These are phyloP conservation scores for Takakia lepidozioides DNA, from an alignment of 225 moss, liverwort and hornwort genomes.

Conservation along the genomic window DNA sequence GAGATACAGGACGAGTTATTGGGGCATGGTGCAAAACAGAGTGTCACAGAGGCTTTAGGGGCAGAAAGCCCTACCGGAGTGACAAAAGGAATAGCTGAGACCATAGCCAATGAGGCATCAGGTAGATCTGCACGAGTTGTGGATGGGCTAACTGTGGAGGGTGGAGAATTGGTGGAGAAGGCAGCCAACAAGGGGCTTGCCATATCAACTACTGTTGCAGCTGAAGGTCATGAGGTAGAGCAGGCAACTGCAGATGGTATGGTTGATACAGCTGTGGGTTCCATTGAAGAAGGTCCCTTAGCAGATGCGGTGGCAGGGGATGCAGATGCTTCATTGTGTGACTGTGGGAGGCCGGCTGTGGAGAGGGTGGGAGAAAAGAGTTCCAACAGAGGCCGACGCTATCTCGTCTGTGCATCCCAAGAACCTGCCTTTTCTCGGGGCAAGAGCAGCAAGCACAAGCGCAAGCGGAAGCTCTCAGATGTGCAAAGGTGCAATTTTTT, in stretches of 20 bases:
- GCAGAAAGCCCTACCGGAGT: constrained; percentile 48
- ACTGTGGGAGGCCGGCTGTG: constrained; percentile 49
- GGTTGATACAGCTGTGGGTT: constrained; percentile 38
- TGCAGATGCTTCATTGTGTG: constrained; percentile 39
- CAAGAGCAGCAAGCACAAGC: constrained; percentile 53
- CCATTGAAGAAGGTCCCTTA: constrained; percentile 6
- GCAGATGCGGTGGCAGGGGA: constrained; percentile 11
- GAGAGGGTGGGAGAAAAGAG: constrained; percentile 59
- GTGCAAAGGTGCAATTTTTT: constrained; percentile 48
- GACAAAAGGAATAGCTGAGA: constrained; percentile 59
- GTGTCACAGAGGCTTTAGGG: constrained; percentile 42
- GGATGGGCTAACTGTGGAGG: constrained; percentile 22
- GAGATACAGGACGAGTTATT: constrained; percentile 22
- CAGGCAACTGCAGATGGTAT: constrained; percentile 51
- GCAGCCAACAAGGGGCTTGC: constrained; percentile 28
- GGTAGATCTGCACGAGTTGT: constrained; percentile 23
- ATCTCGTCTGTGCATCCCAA: constrained; percentile 49
- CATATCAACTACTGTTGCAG: constrained; percentile 49
- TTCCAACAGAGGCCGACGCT: constrained; percentile 59
- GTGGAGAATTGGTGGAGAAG: constrained; percentile 31
- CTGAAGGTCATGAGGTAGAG: constrained; percentile 52
- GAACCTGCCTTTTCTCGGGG: constrained; percentile 53
- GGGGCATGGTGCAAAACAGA: constrained; percentile 16
- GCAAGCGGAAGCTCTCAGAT: constrained; percentile 49
- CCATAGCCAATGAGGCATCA: constrained; percentile 50